Base-by-base conservation (phyloP, 75 land plant genomes). In the Gnetum montanum region DNA sequence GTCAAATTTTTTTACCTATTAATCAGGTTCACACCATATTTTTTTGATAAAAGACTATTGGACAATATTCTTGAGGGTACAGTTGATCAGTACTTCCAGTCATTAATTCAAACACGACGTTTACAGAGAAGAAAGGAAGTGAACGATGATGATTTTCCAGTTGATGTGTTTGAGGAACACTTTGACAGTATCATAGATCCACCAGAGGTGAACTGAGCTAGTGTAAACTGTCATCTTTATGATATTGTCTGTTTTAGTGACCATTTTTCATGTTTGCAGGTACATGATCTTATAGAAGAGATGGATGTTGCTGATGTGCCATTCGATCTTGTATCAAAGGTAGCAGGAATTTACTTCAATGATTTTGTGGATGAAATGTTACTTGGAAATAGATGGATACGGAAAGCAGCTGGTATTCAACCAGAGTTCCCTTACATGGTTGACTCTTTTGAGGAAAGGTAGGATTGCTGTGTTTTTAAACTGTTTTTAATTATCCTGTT, bases 241-340 rank as follows among this genome's bases (percentile, higher is more conserved):
- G 3, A 2, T 11, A n/a, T 40, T 40, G 6, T 40, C n/a, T 38
- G 15, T 23, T 29, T 29, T 19, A n/a, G 15, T 30, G 51, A 30
- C 7, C 28, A 27, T 22, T 11, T 5, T 52, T 18, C 55, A 52
- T 31, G 10, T 26, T 52, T 7, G 4, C 66, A 85, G 91, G 82
- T 87, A 18, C 85, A 87, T 23, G 93, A 90, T 64, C 38, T 87
- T 55, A 16, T 90, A 57, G 96, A 90, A 57, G 96, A 87, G 65
- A 51, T 90, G 57, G 93, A 74, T 6, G 66, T 77, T 49, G 76
- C 74, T 20, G 78, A 73, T 8, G 70, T 84, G 57, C 82, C 80
- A 6, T 60, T 87, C 34, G 16, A 41, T 41, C 76, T 83, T 33
- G 59, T 88, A 40, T 67, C 86, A 58, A 90, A 90, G 70, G 88